Base-by-base conservation (phyloP, 495 filamentous ascomycete genomes). In the Hypoxylon trugodes region DNA sequence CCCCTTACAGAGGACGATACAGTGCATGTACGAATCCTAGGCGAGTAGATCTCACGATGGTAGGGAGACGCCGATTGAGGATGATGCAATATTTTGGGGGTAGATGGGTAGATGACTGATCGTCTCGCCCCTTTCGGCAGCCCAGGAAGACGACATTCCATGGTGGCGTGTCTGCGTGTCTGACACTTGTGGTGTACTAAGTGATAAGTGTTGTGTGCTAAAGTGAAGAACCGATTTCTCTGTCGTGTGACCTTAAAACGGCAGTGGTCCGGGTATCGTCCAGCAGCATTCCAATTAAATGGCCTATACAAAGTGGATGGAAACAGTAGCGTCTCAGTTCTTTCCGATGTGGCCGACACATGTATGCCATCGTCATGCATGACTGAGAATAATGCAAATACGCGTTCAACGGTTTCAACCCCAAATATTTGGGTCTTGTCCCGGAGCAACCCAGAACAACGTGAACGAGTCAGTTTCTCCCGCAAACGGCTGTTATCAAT, bases 81-180 rank as follows among this genome's bases (percentile, higher is more conserved):
- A 70, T 72, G 70, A 72, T 70, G 70, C 70, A 72, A 72, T 66
- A 68, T 16, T 41, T 59, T 56, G 59, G 46, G 57, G 42, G n/a
- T n/a, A n/a, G n/a, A n/a, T n/a, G n/a, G n/a, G n/a, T 47, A 37
- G 51, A 61, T 57, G 57, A 66, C 56, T 66, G 60, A 70, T 70
- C 64, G 49, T 58, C 54, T 66, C 58, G 46, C 64, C 70, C 64
- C 53, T 70, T 70, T 68, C 47, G 67, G 70, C 61, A 68, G 50
- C 48, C 60, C 62, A 61, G 63, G 69, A 72, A 61, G 61, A 42
- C 61, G 47, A 61, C 62, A 58, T 72, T 65, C 63, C 63, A 67
- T 37, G 18, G 50, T 55, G 26, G 46, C 56, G 49, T 48, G 16
- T 32, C 36, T 33, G 18, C 18, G 22, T 24, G 22, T 28, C 18